Conservation (phyloP, 352 stramenopile genomes). For the Phytopythium ostracodes region DNA sequence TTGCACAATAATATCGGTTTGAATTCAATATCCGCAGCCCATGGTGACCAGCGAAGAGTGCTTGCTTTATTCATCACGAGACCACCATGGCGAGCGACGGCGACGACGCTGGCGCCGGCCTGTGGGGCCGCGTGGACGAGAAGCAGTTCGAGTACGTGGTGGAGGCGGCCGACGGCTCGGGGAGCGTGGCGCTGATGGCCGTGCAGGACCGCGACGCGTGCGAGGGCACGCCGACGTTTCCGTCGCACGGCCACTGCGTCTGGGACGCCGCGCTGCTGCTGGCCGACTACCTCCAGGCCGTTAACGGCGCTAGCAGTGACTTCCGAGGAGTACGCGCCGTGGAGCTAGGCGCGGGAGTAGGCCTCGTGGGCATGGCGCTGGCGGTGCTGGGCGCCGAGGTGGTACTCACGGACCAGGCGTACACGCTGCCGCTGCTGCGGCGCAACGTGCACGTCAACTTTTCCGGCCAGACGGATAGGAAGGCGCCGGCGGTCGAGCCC, state of each 20-base stretch:
- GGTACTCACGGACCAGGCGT: slow-evolving; percentile 43
- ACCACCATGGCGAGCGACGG: slow-evolving; percentile 1
- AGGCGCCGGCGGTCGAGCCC: slow-evolving; percentile 22
- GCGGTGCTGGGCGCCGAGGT: slow-evolving; percentile 39
- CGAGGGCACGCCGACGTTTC: slow-evolving; percentile 26
- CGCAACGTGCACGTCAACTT: slow-evolving; percentile 54
- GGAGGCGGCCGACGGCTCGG: slow-evolving; percentile 5
- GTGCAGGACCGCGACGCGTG: slow-evolving; percentile 35
- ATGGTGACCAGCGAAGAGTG: background rate
- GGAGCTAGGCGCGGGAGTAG: slow-evolving; percentile 44
- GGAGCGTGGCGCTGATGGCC: slow-evolving; percentile 18
- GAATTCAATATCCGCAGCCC: background rate
- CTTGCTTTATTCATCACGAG: no score
- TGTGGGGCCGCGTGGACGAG: slow-evolving; percentile 33
- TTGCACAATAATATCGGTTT: background rate
- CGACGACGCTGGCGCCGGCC: slow-evolving; percentile 9
- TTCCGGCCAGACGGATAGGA: background rate
- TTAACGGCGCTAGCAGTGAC: no score
- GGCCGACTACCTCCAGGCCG: slow-evolving; percentile 37
- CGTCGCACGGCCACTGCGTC: slow-evolving; percentile 52
- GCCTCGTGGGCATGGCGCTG: slow-evolving; percentile 45
- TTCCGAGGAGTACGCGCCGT: slow-evolving; percentile 27
- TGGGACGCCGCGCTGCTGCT: slow-evolving; percentile 54
- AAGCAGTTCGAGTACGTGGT: slow-evolving; percentile 34
- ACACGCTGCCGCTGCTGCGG: slow-evolving; percentile 38